Evolutionary conservation across 108 stramenopile genomes (phyloP).

Genomic region (Seminavis robusta): DNA sequence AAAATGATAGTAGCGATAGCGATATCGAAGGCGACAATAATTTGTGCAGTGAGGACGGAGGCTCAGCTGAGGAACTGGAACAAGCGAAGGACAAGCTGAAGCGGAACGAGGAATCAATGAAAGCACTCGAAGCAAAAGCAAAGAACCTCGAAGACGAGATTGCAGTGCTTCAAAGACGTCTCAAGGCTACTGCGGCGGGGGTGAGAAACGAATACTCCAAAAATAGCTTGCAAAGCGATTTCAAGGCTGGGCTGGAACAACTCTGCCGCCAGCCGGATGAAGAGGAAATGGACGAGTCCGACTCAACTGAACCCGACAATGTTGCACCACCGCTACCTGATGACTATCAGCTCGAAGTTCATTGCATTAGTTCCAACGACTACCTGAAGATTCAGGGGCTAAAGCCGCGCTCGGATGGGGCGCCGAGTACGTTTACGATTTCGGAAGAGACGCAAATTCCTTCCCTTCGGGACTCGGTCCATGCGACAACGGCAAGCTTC

Average conservation of each 20-base stretch:
- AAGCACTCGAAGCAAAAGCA: background rate
- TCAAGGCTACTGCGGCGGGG: conserved; percentile 29
- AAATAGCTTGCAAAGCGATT: conserved; percentile 36
- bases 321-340: conserved; percentile 21
- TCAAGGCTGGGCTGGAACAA: conserved; percentile 37
- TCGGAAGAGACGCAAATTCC: conserved; percentile 39
- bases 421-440: conserved; percentile 24
- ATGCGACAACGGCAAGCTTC: conserved; percentile 19
- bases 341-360: conserved; percentile 33
- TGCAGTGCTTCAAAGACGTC: conserved; percentile 15
- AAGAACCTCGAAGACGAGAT: too few species aligned
- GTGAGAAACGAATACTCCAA: conserved; percentile 48
- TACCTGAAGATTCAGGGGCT: conserved; percentile 39
- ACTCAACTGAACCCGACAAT: conserved; percentile 1
- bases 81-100: background rate
- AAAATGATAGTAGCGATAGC: conserved; percentile 10
- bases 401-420: conserved; percentile 38
- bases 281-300: too few species aligned
- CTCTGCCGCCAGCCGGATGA: conserved; percentile 25
- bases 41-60: conserved; percentile 10
- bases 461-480: conserved; percentile 21
- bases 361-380: conserved; percentile 42
- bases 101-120: background rate
- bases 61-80: background rate
- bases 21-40: conserved; percentile 12